Evolutionary conservation across 2,329 filamentous ascomycete genomes (phyloP), one percentile per base, ranked within the genome.

Genomic region (Hortaea sp.): DNA sequence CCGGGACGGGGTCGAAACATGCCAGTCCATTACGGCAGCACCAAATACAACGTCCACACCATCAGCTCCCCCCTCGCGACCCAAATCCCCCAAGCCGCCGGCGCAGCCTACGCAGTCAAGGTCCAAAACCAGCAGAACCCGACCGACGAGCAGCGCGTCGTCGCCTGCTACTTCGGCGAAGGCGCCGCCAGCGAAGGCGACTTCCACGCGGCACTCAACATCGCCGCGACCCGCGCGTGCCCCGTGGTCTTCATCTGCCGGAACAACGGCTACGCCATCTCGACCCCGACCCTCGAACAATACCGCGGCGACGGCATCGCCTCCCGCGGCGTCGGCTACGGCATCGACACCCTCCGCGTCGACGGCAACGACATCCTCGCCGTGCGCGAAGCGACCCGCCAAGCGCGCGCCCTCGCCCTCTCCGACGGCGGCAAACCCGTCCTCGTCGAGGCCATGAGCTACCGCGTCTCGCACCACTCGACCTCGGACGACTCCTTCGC

Each of bases 401-500:
- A 78, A 63, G 92, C 92, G 0, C 78, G 89, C 1, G 75, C 78
- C 42, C 78, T 90, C 60, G 89, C 90, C 0, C 74, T 97, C 3
- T 72, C 84, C 46, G 81, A 86, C 39, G 87, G 86, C n/a, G 85
- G 87, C 4, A 80, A 78, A 52, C 88, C 88, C 0, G 78, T 98
- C 0, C 71, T 98, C 6, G 84, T 98, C 37, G 92, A 98, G 68
- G 88, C 88, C 46, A 94, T 98, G 86, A 90, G 86, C 27, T 98
- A 98, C 68, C 88, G 92, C n/a, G 89, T 97, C 39, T 90, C 86
- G 5, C 88, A 98, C 63, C 92, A 98, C 70, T 95, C 88, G 66
- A 98, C 92, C 0, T 92, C 85, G 0, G 92, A 98, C 62, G 92
- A 98, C 68, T 92, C 85, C 28, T 98, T 95, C 60, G 92, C 92